Percentiles rank a stretch among this genome's conserved stretches.
phyloP scores from a whole-genome alignment of 108 stramenopile species.

The Asterionellopsis glacialis region DNA sequence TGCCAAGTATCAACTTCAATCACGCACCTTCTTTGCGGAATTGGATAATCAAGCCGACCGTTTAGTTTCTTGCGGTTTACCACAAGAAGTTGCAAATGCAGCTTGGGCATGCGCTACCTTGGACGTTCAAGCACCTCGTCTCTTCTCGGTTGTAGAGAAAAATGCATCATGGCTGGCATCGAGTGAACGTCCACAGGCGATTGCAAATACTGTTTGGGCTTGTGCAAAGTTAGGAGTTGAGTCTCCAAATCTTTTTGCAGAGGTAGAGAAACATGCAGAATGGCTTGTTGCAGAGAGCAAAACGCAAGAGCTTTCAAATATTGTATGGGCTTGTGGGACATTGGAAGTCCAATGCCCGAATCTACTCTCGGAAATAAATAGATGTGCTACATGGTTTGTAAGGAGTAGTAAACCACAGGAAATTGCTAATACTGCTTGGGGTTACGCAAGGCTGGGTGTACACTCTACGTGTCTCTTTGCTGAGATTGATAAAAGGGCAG shows the following conservation, averaged over 20 bases:
- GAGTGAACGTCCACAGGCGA: conserved; percentile 7
- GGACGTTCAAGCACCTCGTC: conserved; percentile 2
- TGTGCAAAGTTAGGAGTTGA: conserved; percentile 9
- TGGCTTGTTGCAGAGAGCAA: conserved; percentile 7
- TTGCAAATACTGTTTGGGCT: conserved; percentile 20
- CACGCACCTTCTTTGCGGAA: neutral
- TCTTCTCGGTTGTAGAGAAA: conserved; percentile 6
- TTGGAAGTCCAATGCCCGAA: conserved; percentile 7
- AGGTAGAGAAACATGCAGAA: conserved; percentile 6
- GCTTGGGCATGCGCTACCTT: conserved; percentile 17
- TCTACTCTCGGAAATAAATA: conserved; percentile 10
- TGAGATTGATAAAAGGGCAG: conserved; percentile 1
- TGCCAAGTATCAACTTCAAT: neutral
- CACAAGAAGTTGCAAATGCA: neutral
- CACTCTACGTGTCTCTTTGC: conserved; percentile 3
- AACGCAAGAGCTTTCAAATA: conserved; percentile 6
- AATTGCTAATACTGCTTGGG: conserved; percentile 3
- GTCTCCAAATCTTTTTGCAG: conserved; percentile 9
- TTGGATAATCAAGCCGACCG: neutral
- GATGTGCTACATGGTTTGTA: neutral
- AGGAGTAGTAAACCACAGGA: conserved; percentile 2
- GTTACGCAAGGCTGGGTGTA: conserved; percentile 8
- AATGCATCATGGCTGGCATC: neutral
- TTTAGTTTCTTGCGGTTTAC: neutral
- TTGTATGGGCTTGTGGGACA: conserved; percentile 15